Percentiles rank a stretch among this genome's conserved stretches.
phyloP scores from a whole-genome alignment of 768 basidiomycete genomes.

The Dentipellis sp. region DNA sequence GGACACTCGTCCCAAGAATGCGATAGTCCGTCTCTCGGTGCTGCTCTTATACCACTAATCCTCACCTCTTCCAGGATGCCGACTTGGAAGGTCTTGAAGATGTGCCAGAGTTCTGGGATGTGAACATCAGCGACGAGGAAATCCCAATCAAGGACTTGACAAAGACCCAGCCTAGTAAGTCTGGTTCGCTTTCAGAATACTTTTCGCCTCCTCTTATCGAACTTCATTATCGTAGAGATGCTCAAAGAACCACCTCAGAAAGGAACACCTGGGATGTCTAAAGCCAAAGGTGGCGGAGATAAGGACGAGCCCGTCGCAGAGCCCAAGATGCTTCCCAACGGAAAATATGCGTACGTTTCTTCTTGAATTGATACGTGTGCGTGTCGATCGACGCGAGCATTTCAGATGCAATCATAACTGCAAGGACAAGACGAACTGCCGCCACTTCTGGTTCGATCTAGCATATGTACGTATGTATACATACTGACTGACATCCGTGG shows the following conservation, averaged over 20 bases:
- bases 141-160: slow-evolving; percentile 28
- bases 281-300: background rate
- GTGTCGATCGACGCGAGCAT: background rate
- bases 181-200: background rate
- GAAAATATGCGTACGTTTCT: slow-evolving; percentile 40
- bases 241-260: background rate
- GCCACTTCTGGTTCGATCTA: slow-evolving; percentile 58
- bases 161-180: slow-evolving; percentile 17
- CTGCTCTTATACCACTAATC: background rate
- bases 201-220: background rate
- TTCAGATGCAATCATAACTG: slow-evolving; percentile 72
- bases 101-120: slow-evolving; percentile 56
- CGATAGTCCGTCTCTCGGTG: slow-evolving; percentile 32
- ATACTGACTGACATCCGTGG: background rate
- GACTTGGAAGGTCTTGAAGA: slow-evolving; percentile 62
- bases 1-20: slow-evolving; percentile 61
- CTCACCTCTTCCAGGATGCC: slow-evolving; percentile 38
- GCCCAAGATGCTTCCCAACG: slow-evolving; percentile 45
- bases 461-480: background rate
- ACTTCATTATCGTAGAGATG: background rate
- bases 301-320: background rate
- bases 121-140: slow-evolving; percentile 29
- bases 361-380: background rate
- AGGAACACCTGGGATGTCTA: background rate
- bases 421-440: slow-evolving; percentile 67